Evolutionary conservation across 2,329 filamentous ascomycete species (phyloP).

Genomic region (Byssoonygena ceratinophila): DNA sequence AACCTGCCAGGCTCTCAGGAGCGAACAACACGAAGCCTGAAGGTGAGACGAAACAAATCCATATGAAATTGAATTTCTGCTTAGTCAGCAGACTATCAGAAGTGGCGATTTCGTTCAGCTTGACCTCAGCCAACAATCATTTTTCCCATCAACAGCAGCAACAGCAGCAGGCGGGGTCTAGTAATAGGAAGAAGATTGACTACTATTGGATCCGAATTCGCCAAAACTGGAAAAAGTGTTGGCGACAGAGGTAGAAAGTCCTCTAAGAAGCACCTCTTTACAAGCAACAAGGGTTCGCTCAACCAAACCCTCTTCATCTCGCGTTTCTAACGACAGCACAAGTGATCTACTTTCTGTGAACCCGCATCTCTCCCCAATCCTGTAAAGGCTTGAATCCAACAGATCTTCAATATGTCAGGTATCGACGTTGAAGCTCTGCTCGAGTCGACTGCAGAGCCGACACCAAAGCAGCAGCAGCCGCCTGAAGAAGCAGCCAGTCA

Average conservation of each 20-base stretch:
- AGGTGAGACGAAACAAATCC: too few relatives aligned
- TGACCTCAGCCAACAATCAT: background rate
- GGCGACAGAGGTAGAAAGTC: background rate
- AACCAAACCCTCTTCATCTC: slow-evolving; percentile 20
- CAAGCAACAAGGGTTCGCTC: slow-evolving; percentile 29
- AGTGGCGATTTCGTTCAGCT: background rate
- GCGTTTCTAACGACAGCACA: slow-evolving; percentile 27
- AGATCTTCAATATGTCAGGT: slow-evolving; percentile 48
- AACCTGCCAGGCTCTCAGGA: too few relatives aligned
- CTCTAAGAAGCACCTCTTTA: background rate
- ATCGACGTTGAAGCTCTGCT: slow-evolving; percentile 83
- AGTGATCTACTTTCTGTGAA: slow-evolving; percentile 30
- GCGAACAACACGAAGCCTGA: too few relatives aligned
- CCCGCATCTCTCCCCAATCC: slow-evolving; percentile 22
- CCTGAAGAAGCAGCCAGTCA: slow-evolving; percentile 26
- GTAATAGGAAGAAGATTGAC: background rate
- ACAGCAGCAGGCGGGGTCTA: background rate
- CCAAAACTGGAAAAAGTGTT: background rate
- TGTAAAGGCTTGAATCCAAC: slow-evolving; percentile 22
- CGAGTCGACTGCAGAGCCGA: slow-evolving; percentile 64
- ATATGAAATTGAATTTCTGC: too few relatives aligned
- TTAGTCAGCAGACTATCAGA: too few relatives aligned
- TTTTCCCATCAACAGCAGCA: background rate
- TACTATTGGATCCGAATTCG: background rate
- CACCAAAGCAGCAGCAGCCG: slow-evolving; percentile 13